A percentile compares a stretch with the other conserved stretches of the same genome.
Conservation (phyloP, 495 filamentous ascomycete species). For the Talaromyces thailandensis region DNA sequence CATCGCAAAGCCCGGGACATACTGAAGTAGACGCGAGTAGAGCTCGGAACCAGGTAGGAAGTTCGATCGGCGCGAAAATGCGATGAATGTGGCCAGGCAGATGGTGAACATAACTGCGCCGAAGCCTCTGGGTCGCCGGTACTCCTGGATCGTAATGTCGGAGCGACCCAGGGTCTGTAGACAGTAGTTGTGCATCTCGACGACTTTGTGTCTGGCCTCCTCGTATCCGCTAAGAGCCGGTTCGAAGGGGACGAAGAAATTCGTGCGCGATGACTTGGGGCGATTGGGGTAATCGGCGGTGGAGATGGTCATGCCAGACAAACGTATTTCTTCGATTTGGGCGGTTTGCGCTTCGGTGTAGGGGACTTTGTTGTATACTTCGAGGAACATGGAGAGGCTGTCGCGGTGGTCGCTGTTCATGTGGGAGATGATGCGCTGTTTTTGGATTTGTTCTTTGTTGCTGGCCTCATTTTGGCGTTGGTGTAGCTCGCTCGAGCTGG, state of each 20-base stretch:
- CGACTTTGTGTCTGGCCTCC: conserved; percentile 54
- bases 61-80: conserved; percentile 37
- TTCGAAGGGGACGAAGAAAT: conserved; percentile 48
- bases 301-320: conserved; percentile 46
- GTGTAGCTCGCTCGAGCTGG: not conserved
- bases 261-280: conserved; percentile 11
- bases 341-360: conserved; percentile 37
- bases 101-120: conserved; percentile 33
- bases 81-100: conserved; percentile 33
- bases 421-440: conserved; percentile 56
- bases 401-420: conserved; percentile 71
- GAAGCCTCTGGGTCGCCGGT: conserved; percentile 33
- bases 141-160: conserved; percentile 47
- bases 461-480: not conserved
- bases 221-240: conserved; percentile 52
- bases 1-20: conserved; percentile 38
- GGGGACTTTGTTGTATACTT: conserved; percentile 46
- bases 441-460: not conserved
- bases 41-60: conserved; percentile 47
- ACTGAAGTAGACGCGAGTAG: conserved; percentile 34
- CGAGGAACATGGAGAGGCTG: conserved; percentile 58
- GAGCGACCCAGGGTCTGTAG: conserved; percentile 43
- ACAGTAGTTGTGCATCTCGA: conserved; percentile 59
- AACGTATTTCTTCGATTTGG: conserved; percentile 49
- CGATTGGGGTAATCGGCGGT: conserved; percentile 7